Conservation (phyloP, 768 basidiomycete genomes). For the Phlebiopsis flavidoalba region DNA sequence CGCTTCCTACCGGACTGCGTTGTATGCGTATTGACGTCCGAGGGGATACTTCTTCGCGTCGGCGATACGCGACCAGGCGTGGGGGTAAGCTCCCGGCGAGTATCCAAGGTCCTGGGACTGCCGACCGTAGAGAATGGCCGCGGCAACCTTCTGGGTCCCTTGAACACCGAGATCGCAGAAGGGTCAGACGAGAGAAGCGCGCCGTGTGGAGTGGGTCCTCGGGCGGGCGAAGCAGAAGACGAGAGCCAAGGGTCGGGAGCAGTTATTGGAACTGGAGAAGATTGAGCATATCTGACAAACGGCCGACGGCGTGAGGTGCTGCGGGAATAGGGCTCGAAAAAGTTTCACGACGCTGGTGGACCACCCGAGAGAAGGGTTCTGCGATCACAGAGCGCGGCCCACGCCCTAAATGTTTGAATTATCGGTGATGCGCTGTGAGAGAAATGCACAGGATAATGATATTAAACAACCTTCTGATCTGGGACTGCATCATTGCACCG, state of each 20-base stretch:
- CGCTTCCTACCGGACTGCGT: constrained; percentile 7
- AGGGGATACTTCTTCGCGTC: background rate
- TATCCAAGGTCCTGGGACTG: too few relatives aligned
- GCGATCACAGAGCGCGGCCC: background rate
- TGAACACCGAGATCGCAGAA: too few relatives aligned
- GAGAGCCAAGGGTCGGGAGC: background rate
- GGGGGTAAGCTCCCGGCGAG: too few relatives aligned
- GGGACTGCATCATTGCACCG: too few relatives aligned
- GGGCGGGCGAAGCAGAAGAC: background rate
- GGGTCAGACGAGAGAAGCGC: background rate
- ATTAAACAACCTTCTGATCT: background rate
- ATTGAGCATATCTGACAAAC: background rate
- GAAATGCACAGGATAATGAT: too few relatives aligned
- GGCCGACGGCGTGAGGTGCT: background rate
- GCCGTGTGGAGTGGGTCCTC: background rate
- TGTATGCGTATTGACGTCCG: background rate
- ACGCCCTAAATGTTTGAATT: background rate
- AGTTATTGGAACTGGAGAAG: background rate
- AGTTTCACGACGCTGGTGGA: constrained; percentile 7
- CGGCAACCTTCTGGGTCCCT: too few relatives aligned
- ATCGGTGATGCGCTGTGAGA: background rate
- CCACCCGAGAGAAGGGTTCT: background rate
- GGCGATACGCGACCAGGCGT: too few relatives aligned
- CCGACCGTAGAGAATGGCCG: too few relatives aligned
- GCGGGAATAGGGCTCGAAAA: background rate